These are phyloP conservation scores for Macrolepiota fuliginosa DNA, from an alignment of 768 basidiomycete genomes.

Conservation along the genomic window DNA sequence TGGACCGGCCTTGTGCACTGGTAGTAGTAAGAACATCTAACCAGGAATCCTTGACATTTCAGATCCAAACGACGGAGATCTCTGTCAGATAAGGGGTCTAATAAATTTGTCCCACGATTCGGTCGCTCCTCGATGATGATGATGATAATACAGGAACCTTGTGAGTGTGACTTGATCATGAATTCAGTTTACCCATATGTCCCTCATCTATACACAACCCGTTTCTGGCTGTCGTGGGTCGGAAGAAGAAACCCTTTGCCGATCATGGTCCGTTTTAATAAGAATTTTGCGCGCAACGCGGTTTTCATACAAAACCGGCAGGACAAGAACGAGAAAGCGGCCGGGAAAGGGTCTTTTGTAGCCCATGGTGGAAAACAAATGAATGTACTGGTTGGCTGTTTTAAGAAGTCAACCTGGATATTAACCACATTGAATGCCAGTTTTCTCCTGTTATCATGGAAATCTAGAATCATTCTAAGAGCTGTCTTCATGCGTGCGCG, in stretches of 20 bases:
- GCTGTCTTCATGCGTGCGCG: neutral
- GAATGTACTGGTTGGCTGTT: neutral
- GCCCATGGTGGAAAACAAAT: neutral
- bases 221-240: neutral
- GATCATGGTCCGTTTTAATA: neutral
- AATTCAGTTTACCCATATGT: neutral
- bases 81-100: slow-evolving; percentile 33
- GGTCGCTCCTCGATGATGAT: slow-evolving; percentile 27
- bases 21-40: slow-evolving; percentile 31
- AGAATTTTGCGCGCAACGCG: neutral
- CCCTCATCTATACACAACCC: neutral
- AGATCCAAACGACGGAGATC: slow-evolving; percentile 33
- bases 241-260: neutral
- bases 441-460: too few species aligned
- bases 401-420: too few species aligned
- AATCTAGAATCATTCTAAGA: neutral
- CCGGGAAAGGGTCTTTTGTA: neutral
- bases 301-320: neutral
- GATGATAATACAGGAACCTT: slow-evolving; percentile 5
- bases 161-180: slow-evolving; percentile 8
- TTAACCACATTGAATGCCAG: neutral
- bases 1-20: slow-evolving; percentile 38
- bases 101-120: slow-evolving; percentile 39
- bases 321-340: neutral
- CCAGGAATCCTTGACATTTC: slow-evolving; percentile 39